A percentile compares a stretch with the other conserved stretches of the same genome.
phyloP scores from a whole-genome alignment of 1,139 yeast species.

The Saccharomyces hybrid region DNA sequence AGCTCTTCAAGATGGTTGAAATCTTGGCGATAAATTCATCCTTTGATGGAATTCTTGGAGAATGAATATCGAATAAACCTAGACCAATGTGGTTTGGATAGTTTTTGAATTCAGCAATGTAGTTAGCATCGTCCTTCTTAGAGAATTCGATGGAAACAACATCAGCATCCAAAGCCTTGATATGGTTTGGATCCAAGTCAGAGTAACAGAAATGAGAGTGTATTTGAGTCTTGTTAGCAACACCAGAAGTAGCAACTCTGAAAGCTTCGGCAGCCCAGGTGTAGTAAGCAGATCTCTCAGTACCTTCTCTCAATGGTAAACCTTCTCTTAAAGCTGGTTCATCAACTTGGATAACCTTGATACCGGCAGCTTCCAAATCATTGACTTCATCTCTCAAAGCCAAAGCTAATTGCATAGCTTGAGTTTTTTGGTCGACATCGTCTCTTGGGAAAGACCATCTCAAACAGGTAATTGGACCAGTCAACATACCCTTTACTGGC shows the following conservation, averaged over 20 bases:
- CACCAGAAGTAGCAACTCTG: slow-evolving; percentile 99
- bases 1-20: slow-evolving; percentile 88
- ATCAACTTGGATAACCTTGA: slow-evolving; percentile 96
- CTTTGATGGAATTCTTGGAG: slow-evolving; percentile 98
- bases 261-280: slow-evolving; percentile 99
- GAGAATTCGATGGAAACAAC: slow-evolving; percentile 99
- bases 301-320: slow-evolving; percentile 97
- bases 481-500: slow-evolving; percentile 99
- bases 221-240: slow-evolving; percentile 88
- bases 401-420: slow-evolving; percentile 94
- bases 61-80: slow-evolving; percentile 97
- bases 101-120: slow-evolving; percentile 94
- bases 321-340: slow-evolving; percentile 99
- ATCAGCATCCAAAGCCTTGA: slow-evolving; percentile 98
- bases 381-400: slow-evolving; percentile 98
- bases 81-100: slow-evolving; percentile 99
- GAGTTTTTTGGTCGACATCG: slow-evolving; percentile 88
- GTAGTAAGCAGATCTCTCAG: slow-evolving; percentile 93
- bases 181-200: slow-evolving; percentile 98
- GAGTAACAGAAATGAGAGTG: slow-evolving; percentile 99
- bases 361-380: slow-evolving; percentile 97
- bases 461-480: slow-evolving; percentile 98
- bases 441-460: slow-evolving; percentile 99
- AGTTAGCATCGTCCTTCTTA: slow-evolving; percentile 98
- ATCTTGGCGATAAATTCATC: slow-evolving; percentile 93